phyloP scores from a whole-genome alignment of 2,329 filamentous ascomycete genomes.

The Saccharata proteae region DNA sequence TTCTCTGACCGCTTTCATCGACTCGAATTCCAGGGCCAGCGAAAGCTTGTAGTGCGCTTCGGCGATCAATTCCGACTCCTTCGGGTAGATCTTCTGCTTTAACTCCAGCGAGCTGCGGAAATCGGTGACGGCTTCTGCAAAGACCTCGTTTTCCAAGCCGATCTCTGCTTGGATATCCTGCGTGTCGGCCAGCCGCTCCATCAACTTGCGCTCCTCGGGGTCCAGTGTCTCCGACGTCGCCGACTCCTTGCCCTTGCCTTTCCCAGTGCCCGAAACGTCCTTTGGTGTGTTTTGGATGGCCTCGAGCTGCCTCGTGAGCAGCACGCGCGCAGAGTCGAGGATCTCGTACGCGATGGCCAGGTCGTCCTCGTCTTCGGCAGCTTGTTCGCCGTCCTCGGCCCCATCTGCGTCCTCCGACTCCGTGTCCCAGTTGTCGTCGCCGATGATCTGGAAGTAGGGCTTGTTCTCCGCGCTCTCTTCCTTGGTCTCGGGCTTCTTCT shows the following conservation, averaged over 20 bases:
- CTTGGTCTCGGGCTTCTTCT: conserved; percentile 28
- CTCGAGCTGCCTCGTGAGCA: conserved; percentile 46
- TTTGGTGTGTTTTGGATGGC: conserved; percentile 15
- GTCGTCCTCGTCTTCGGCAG: conserved; percentile 39
- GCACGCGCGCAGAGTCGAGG: conserved; percentile 49
- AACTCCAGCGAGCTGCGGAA: conserved; percentile 64
- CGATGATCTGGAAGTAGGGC: conserved; percentile 80
- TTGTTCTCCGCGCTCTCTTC: conserved; percentile 45
- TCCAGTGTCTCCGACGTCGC: conserved; percentile 12
- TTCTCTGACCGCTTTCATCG: conserved; percentile 52
- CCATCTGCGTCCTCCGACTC: conserved; percentile 65
- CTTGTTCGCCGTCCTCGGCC: conserved; percentile 34
- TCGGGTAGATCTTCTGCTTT: conserved; percentile 65
- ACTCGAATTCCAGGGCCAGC: conserved; percentile 86
- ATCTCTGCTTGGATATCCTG: conserved; percentile 93
- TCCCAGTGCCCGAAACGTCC: conserved; percentile 26
- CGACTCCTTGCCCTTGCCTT: conserved; percentile 35
- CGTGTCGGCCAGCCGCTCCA: conserved; percentile 81
- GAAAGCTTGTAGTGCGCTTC: conserved; percentile 97
- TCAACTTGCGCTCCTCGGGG: conserved; percentile 46
- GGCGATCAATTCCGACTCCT: conserved; percentile 74
- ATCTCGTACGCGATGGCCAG: conserved; percentile 53
- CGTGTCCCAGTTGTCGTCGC: conserved; percentile 79
- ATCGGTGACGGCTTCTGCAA: conserved; percentile 76
- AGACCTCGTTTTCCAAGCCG: conserved; percentile 91